These are phyloP conservation scores for Wickerhamomyces chambardii DNA, from an alignment of 805 yeast species.

Conservation along the genomic window DNA sequence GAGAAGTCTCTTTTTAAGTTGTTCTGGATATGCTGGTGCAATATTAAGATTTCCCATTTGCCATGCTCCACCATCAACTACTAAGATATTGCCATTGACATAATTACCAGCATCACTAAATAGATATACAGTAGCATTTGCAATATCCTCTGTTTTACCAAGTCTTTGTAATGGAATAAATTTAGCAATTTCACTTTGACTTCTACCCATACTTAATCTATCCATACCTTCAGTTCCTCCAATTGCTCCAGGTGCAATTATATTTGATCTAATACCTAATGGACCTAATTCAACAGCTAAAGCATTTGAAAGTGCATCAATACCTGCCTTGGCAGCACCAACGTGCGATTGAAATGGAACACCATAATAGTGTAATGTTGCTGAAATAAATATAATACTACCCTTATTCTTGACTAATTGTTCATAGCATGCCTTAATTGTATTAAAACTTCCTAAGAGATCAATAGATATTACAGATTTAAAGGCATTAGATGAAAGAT, in stretches of 20 bases:
- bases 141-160: slow-evolving; percentile 73
- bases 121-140: slow-evolving; percentile 76
- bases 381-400: slow-evolving; percentile 66
- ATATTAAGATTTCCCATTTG: slow-evolving; percentile 41
- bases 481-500: slow-evolving; percentile 78
- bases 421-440: slow-evolving; percentile 72
- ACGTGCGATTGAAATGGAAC: slow-evolving; percentile 87
- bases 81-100: slow-evolving; percentile 66
- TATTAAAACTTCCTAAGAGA: slow-evolving; percentile 80
- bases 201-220: slow-evolving; percentile 40
- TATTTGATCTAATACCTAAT: slow-evolving; percentile 72
- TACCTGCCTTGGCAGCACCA: slow-evolving; percentile 93
- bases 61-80: slow-evolving; percentile 93
- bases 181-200: slow-evolving; percentile 28
- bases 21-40: background rate
- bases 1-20: background rate
- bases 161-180: slow-evolving; percentile 50
- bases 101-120: slow-evolving; percentile 78
- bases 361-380: slow-evolving; percentile 87
- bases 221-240: slow-evolving; percentile 80
- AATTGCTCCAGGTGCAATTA: slow-evolving; percentile 90
- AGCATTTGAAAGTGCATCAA: slow-evolving; percentile 79
- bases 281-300: slow-evolving; percentile 92
- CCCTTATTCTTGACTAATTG: slow-evolving; percentile 65
- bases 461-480: slow-evolving; percentile 84